phyloP scores from a whole-genome alignment of 176 grass and related monocot genomes.

The Panicum miliaceum region DNA sequence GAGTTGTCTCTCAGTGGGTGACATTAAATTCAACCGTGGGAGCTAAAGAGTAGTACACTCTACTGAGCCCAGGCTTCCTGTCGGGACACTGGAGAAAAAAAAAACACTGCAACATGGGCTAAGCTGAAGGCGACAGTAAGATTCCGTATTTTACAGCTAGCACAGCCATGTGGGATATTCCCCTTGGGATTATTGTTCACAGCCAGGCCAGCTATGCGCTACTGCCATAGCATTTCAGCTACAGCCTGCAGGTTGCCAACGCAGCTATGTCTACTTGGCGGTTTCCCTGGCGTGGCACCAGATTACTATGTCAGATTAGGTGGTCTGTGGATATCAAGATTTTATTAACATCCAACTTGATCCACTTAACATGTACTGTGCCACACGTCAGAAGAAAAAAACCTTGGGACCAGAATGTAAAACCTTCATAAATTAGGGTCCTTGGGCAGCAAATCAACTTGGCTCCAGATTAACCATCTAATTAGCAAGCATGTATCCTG shows the following conservation, averaged over 20 bases:
- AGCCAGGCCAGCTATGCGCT: conserved; percentile 24
- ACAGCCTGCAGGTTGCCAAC: conserved; percentile 22
- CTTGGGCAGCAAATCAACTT: conserved; percentile 10
- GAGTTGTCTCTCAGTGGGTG: conserved; percentile 54
- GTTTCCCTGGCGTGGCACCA: not conserved
- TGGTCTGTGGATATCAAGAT: not conserved
- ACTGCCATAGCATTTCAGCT: conserved; percentile 23
- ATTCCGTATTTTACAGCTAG: conserved; percentile 51
- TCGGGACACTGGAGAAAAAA: conserved; percentile 29
- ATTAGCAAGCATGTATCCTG: conserved; percentile 15
- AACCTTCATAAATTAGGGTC: not conserved
- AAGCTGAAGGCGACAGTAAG: conserved; percentile 48
- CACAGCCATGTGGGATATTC: conserved; percentile 49
- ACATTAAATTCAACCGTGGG: conserved; percentile 46
- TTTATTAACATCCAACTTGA: not conserved
- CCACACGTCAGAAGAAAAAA: not conserved
- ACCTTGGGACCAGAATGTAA: not conserved
- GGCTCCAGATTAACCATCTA: conserved; percentile 3
- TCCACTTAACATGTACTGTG: not conserved
- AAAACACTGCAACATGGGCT: conserved; percentile 17
- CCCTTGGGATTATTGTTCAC: conserved; percentile 36
- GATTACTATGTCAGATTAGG: not conserved
- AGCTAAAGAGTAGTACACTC: conserved; percentile 16
- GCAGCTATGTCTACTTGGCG: not conserved
- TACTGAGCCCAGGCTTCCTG: conserved; percentile 37